Evolutionary conservation across 176 grass and related monocot genomes (phyloP), one percentile per base, ranked within the genome.

Genomic region (Triticum timopheevii): DNA sequence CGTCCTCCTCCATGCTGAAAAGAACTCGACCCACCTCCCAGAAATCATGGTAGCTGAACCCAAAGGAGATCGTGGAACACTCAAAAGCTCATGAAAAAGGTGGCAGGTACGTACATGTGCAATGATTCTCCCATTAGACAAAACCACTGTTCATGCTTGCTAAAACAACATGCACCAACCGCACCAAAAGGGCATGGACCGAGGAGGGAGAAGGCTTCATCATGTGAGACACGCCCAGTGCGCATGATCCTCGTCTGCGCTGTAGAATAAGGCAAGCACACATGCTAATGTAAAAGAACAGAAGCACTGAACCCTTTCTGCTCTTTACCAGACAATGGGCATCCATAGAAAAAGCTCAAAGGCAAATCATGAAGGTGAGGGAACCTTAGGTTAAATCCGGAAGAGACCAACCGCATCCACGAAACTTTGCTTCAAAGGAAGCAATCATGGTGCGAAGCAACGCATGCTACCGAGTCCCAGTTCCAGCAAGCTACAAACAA

Each of bases 121-220:
- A 65, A 85, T 73, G 90, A 88, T 91, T 77, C 90, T 66, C 86
- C 82, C 1, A 71, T 88, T 68, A 71, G 63, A 8, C 19, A 52
- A 10, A 91, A 70, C 69, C 47, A 77, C 28, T 47, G 30, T 56
- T 56, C 20, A 56, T 20, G 52, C 49, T 56, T 20, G 17, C 52
- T 56, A 24, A 44, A 40, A 50, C 76, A 59, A 76, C 35, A 36
- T 25, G 20, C 69, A 69, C 15, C 77, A 82, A 77, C 70, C 34
- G 2, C 62, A 35, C 61, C 71, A 62, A 78, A 86, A 86, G 3
- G 47, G 47, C 9, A 44, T 24, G n/a, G n/a, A 1, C 38, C 49
- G 28, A 64, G 61, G 49, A 54, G 35, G 61, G 49, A 40, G 35
- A 62, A 78, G 28, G 79, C 79, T 77, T 73, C 64, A 72, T 65